A percentile compares a stretch with the other conserved stretches of the same genome.
Conservation (phyloP, 2,329 filamentous ascomycete species). For the Fusarium coicis region DNA sequence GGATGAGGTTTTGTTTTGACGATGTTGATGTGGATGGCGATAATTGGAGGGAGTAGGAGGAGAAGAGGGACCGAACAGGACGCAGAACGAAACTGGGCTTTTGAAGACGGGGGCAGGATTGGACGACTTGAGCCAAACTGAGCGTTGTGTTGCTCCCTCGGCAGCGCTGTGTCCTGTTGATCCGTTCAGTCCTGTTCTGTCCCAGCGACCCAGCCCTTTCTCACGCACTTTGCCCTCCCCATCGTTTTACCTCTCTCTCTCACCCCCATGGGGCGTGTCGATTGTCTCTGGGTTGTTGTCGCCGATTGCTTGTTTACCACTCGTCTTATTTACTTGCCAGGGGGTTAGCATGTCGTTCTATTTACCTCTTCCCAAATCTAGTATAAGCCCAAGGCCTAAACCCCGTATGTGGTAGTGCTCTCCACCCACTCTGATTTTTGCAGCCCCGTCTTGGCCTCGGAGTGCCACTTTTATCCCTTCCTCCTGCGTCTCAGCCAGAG, state of each 20-base stretch:
- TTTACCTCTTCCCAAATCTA: slow-evolving; percentile 38
- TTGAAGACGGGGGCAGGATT: slow-evolving; percentile 53
- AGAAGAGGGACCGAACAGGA: slow-evolving; percentile 42
- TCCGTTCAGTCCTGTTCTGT: slow-evolving; percentile 22
- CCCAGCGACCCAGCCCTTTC: slow-evolving; percentile 30
- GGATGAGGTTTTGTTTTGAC: slow-evolving; percentile 41
- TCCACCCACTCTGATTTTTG: slow-evolving; percentile 11
- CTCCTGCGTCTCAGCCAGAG: slow-evolving; percentile 42
- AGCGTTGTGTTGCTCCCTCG: slow-evolving; percentile 35
- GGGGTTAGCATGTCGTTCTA: slow-evolving; percentile 30
- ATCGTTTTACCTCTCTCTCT: slow-evolving; percentile 14
- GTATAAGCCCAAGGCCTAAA: slow-evolving; percentile 22
- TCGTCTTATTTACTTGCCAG: slow-evolving; percentile 42
- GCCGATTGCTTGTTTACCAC: slow-evolving; percentile 31
- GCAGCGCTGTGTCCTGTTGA: slow-evolving; percentile 35
- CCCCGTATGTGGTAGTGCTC: slow-evolving; percentile 26
- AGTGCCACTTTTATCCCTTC: slow-evolving; percentile 33
- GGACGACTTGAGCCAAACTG: slow-evolving; percentile 35
- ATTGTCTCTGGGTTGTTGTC: slow-evolving; percentile 30
- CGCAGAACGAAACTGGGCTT: slow-evolving; percentile 52
- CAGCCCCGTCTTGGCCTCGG: slow-evolving; percentile 20
- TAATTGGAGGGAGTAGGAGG: slow-evolving; percentile 52
- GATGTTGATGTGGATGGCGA: slow-evolving; percentile 50
- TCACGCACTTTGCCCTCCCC: slow-evolving; percentile 11
- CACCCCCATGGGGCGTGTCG: slow-evolving; percentile 41